Conservation (phyloP, 1,284 basidiomycete genomes). For the Cystobasidium sp. region DNA sequence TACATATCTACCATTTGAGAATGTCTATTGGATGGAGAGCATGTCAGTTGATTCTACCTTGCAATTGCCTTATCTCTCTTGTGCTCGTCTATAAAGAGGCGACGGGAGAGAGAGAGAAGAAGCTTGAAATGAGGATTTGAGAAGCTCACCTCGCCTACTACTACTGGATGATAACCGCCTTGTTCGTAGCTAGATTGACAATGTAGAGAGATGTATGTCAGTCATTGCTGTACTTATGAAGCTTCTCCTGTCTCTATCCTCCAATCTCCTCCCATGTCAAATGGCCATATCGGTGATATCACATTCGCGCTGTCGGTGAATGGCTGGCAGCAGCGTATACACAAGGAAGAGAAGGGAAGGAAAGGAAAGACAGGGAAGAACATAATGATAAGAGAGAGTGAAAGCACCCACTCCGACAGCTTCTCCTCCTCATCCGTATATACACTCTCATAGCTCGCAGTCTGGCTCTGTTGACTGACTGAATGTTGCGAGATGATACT, state of each 20-base stretch:
- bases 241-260: conserved; percentile 58
- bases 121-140: not conserved
- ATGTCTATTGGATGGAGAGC: conserved; percentile 61
- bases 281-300: not conserved
- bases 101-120: not conserved
- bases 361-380: too few species aligned
- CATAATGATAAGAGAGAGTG: too few species aligned
- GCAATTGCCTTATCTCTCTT: not conserved
- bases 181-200: conserved; percentile 67
- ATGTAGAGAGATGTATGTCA: not conserved
- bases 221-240: not conserved
- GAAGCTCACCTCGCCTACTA: conserved; percentile 71
- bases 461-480: conserved; percentile 33
- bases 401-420: conserved; percentile 46
- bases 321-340: not conserved
- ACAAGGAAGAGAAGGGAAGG: not conserved
- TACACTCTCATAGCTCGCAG: conserved; percentile 47
- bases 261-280: conserved; percentile 29
- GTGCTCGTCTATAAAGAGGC: not conserved
- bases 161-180: conserved; percentile 92
- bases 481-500: conserved; percentile 7
- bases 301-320: conserved; percentile 4
- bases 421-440: conserved; percentile 55
- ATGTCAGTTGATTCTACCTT: not conserved
- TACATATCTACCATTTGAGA: conserved; percentile 83